Percentiles rank a stretch among this genome's conserved stretches.
Conservation (phyloP, 805 yeast species). For the Myxozyma vanderwaltii region DNA sequence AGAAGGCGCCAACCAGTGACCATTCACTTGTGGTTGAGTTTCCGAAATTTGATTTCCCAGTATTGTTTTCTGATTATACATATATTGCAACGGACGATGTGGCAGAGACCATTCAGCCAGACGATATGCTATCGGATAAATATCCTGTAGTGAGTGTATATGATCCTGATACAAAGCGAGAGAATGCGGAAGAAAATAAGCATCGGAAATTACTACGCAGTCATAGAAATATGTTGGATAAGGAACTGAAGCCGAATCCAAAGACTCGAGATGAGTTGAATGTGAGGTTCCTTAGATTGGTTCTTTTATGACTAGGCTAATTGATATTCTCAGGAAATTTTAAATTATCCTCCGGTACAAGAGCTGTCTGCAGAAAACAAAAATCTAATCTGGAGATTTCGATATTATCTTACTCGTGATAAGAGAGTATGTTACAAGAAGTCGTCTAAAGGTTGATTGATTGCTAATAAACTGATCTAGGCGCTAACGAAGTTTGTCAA, state of each 20-base stretch:
- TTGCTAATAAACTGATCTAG: background rate
- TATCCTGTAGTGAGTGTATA: conserved; percentile 46
- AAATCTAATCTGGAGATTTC: conserved; percentile 84
- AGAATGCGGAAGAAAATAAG: conserved; percentile 86
- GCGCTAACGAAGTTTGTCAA: conserved; percentile 81
- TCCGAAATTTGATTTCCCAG: conserved; percentile 69
- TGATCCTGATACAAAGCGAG: conserved; percentile 68
- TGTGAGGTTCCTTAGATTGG: no score
- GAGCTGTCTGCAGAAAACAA: conserved; percentile 79
- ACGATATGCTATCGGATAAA: conserved; percentile 14
- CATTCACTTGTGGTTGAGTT: conserved; percentile 57
- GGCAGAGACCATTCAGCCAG: background rate
- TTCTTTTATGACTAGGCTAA: no score
- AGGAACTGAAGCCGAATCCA: conserved; percentile 86
- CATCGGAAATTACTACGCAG: conserved; percentile 82
- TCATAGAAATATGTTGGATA: conserved; percentile 75
- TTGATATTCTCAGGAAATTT: conserved; percentile 45
- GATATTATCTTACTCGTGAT: conserved; percentile 75
- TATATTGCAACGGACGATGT: conserved; percentile 39
- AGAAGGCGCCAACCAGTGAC: conserved; percentile 17
- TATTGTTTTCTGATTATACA: conserved; percentile 64
- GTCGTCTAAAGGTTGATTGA: background rate
- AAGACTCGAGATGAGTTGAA: conserved; percentile 73
- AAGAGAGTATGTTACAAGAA: conserved; percentile 44
- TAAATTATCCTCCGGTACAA: conserved; percentile 80